Conservation (phyloP, 78 protist species). For the Diacronema lutheri region DNA sequence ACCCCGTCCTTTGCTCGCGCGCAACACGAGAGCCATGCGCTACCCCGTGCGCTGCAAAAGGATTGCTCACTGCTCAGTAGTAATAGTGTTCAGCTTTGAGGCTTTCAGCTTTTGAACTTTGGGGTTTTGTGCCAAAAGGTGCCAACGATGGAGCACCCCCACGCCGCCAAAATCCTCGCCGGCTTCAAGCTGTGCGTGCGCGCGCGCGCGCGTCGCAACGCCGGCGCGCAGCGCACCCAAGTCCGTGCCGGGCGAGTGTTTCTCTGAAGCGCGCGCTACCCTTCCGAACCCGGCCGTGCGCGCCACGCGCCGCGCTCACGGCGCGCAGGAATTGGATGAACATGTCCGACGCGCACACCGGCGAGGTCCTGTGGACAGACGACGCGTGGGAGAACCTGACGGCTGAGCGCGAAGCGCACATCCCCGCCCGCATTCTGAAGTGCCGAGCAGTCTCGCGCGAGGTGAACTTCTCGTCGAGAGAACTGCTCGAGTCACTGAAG, state of each 20-base stretch:
- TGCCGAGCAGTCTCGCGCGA: slow-evolving; percentile 37
- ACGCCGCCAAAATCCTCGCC: background rate
- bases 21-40: too few species aligned
- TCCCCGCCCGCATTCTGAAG: background rate
- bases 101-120: too few species aligned
- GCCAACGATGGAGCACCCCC: too few species aligned
- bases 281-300: too few species aligned
- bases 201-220: background rate
- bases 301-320: background rate
- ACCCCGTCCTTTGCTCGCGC: too few species aligned
- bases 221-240: background rate
- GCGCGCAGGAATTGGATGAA: slow-evolving; percentile 23
- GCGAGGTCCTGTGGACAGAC: background rate
- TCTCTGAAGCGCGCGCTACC: too few species aligned
- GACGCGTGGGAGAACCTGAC: background rate
- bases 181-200: background rate
- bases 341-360: slow-evolving; percentile 27
- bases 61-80: too few species aligned
- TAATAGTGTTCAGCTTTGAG: too few species aligned
- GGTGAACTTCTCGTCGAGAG: slow-evolving; percentile 26
- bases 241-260: background rate
- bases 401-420: background rate
- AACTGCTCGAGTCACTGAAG: slow-evolving; percentile 22
- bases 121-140: too few species aligned
- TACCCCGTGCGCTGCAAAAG: too few species aligned